Base-by-base conservation (phyloP, 257 asterid species). In the Solanum pimpinellifolium region DNA sequence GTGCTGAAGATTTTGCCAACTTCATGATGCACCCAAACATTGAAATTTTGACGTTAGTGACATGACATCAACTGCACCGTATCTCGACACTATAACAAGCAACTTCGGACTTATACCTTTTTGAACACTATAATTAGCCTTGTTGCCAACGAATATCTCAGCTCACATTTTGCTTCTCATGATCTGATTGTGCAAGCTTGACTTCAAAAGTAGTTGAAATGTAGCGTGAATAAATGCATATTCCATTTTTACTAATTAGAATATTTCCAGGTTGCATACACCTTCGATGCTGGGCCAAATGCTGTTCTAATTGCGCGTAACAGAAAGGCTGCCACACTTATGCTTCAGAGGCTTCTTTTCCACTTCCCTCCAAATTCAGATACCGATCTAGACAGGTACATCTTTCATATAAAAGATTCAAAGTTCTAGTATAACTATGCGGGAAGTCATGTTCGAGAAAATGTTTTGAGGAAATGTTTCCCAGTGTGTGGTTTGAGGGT, bases 211-310 rank as follows among this genome's bases (percentile, higher is more conserved):
- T 77, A 77, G 41, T 15, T 77, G 84, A 4, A 44, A 44, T 77
- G 15, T 77, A 77, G 62, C 6, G 20, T 8, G 39, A 44, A 42
- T 25, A 44, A 41, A 7, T 77, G 41, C 69, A 46, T 80, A 16
- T 49, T 81, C 69, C 85, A 81, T 29, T 29, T 46, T 49, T 29
- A 3, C 11, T 81, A 10, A 49, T 10, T 11, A 81, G 29, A 81
- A 81, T 18, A 39, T 49, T 83, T 68, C 39, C 96, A 95, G 99
- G 98, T 94, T 74, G 98, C 98, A 41, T 96, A 97, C 87, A 97
- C 99, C 86, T 97, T 94, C 68, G 99, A 97, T 88, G 98, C 99
- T 13, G 99, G 99, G 85, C 99, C 99, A 74, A 96, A 97, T 86
- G 98, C 98, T 70, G 99, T 96, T 46, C 73, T 97, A 75, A 96